Base-by-base conservation (phyloP, 2,329 filamentous ascomycete genomes). In the Pseudohalonectria lignicola region DNA sequence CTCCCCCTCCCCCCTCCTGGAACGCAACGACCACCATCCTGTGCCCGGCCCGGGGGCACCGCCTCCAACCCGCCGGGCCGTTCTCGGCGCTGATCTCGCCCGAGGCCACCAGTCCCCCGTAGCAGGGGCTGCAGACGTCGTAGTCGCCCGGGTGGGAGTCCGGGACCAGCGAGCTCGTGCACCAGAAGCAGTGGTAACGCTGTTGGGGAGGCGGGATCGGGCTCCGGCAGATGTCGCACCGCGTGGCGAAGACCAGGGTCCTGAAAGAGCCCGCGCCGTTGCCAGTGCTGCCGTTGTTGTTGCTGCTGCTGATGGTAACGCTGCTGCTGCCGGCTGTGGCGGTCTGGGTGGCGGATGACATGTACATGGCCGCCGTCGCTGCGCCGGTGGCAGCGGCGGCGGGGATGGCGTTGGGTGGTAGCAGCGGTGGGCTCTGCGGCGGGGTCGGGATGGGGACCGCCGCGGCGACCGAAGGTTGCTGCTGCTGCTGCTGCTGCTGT, bases 21-120 rank as follows among this genome's bases (percentile, higher is more conserved):
- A 90, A 94, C 0, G 77, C 80, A 10, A 93, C 66, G 10, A 93
- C 64, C 0, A 80, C 75, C 86, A 94, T 94, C 23, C 88, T 76
- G 53, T 96, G 90, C 5, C 83, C 82, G 26, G 25, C 25, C 31
- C 71, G 69, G 1, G 79, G 68, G 53, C 90, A 96, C 35, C 87
- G 72, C 10, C 87, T 72, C 90, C 90, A 95, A 3, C 88, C 88
- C 10, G 68, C 69, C 4, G 77, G 69, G 0, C 88, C 87, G 46
- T 94, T 87, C 43, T 88, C 82, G 15, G 66, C 63, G 39, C 75
- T 78, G 44, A 95, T 79, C 33, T 75, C 76, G 8, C 74, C 71
- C 0, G 70, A 69, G 2, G 66, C 60, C 2, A 83, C 71, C 7
- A 88, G 67, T 34, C 71, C 72, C 36, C 71, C 62, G 56, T 95